Evolutionary conservation across 805 yeast genomes (phyloP).

Genomic region (Saccharomycopsis guyanensis): DNA sequence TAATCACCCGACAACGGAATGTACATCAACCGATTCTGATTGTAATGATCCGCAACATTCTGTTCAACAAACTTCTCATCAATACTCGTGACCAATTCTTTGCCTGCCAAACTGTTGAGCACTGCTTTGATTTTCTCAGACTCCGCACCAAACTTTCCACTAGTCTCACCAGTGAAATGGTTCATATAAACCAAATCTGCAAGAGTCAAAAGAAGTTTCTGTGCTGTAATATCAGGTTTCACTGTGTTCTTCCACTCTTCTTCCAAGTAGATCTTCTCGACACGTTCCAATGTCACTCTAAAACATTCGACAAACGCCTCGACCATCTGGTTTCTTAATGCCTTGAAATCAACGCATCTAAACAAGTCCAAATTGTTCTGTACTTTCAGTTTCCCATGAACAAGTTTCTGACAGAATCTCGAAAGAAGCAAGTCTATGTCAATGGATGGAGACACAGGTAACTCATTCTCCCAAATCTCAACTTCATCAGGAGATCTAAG

Average conservation of each 20-base stretch:
- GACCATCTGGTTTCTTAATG: conserved; percentile 1
- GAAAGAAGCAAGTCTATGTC: conserved; percentile 4
- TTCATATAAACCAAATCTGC: conserved; percentile 8
- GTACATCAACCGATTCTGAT: conserved; percentile 9
- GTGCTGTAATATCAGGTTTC: not conserved
- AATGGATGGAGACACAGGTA: conserved; percentile 16
- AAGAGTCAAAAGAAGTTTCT: conserved; percentile 7
- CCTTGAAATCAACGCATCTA: not conserved
- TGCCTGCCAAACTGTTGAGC: not conserved
- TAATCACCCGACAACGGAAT: conserved; percentile 14
- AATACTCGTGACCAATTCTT: conserved; percentile 3
- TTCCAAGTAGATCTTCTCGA: not conserved
- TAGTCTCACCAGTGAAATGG: conserved; percentile 1
- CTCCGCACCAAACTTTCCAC: too few species aligned
- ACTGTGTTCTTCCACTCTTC: not conserved
- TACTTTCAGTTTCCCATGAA: not conserved
- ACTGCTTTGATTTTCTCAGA: not conserved
- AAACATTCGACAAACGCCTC: not conserved
- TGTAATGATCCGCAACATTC: conserved; percentile 8
- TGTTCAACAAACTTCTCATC: conserved; percentile 7
- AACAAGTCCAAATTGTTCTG: conserved; percentile 6
- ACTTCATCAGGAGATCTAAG: conserved; percentile 4
- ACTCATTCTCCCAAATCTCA: conserved; percentile 19
- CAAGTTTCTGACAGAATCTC: conserved; percentile 1
- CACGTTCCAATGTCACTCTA: not conserved